phyloP scores from a whole-genome alignment of 2,329 filamentous ascomycete species.

The Sclerotinia nivalis region DNA sequence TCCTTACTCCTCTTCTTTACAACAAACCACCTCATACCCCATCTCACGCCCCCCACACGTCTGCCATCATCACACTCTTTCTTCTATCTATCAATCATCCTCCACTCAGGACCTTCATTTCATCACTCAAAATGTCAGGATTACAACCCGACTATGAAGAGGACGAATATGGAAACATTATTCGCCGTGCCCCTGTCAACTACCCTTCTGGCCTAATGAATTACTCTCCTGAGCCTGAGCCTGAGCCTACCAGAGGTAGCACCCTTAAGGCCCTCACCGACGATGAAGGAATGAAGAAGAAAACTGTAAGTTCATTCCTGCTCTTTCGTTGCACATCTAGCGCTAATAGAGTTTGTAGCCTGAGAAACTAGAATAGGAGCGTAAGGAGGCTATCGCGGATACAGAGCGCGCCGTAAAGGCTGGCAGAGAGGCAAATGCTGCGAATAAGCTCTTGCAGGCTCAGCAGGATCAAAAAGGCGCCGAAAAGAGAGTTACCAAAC shows the following conservation, averaged over 20 bases:
- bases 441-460: not conserved
- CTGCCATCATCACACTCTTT: too few species aligned
- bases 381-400: not conserved
- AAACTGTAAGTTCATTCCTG: not conserved
- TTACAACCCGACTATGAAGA: not conserved
- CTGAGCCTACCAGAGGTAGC: not conserved
- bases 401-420: not conserved
- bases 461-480: not conserved
- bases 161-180: not conserved
- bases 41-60: too few species aligned
- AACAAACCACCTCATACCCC: not conserved
- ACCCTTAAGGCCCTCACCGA: not conserved
- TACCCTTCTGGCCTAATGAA: not conserved
- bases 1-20: not conserved
- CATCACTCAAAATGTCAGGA: not conserved
- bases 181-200: not conserved
- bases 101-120: not conserved
- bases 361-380: not conserved
- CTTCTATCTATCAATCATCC: too few species aligned
- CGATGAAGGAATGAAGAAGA: not conserved
- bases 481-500: not conserved
- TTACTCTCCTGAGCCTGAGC: not conserved
- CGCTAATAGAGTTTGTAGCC: not conserved
- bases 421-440: not conserved
- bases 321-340: not conserved